phyloP scores from a whole-genome alignment of 257 asterid species.

The Solanum neorickii region DNA sequence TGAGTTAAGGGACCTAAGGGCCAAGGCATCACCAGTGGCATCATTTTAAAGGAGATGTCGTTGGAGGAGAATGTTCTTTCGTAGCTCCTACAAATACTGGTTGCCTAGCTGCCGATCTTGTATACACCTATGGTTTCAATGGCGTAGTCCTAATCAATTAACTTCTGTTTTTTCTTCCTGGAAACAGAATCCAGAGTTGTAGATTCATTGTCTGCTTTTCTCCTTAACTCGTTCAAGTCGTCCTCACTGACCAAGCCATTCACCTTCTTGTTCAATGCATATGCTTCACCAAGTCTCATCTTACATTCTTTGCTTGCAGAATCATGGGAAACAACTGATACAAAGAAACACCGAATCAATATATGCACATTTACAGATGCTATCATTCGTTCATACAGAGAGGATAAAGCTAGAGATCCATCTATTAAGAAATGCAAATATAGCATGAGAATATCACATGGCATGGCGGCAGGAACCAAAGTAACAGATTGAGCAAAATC shows the following conservation, averaged over 20 bases:
- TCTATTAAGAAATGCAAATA: background rate
- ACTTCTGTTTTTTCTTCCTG: constrained; percentile 54
- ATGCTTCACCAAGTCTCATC: constrained; percentile 62
- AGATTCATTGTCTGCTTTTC: constrained; percentile 38
- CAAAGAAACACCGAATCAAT: background rate
- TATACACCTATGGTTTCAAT: background rate
- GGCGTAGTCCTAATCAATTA: constrained; percentile 6
- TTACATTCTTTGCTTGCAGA: constrained; percentile 80
- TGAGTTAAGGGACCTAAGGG: background rate
- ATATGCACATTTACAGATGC: background rate
- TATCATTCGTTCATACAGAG: background rate
- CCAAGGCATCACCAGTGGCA: background rate
- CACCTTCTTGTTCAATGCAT: constrained; percentile 59
- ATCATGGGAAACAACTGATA: constrained; percentile 64
- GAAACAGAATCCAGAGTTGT: constrained; percentile 21
- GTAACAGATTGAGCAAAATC: background rate
- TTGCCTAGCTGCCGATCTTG: background rate
- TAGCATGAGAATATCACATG: background rate
- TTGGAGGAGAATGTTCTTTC: background rate
- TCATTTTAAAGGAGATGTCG: background rate
- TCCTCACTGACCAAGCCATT: constrained; percentile 61
- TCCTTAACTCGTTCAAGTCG: constrained; percentile 39
- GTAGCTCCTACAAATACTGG: background rate
- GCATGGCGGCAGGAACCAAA: background rate
- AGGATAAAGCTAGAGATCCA: background rate